phyloP scores from a whole-genome alignment of 257 asterid species.

The Salvia splendens region DNA sequence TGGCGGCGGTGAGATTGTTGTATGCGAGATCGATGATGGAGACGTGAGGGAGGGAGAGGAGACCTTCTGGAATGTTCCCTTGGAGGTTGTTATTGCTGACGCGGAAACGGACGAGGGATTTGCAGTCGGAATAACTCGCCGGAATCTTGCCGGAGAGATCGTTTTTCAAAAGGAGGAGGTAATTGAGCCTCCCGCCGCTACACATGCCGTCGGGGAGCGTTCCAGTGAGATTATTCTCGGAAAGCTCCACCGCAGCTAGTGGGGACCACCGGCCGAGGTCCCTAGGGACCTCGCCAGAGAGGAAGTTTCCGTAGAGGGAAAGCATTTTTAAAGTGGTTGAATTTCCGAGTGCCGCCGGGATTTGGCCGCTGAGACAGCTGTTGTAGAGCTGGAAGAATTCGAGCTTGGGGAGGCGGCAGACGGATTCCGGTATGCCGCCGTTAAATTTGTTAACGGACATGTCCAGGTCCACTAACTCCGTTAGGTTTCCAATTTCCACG shows the following conservation, averaged over 20 bases:
- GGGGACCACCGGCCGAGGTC: conserved; percentile 63
- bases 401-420: conserved; percentile 79
- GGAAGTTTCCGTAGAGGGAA: conserved; percentile 71
- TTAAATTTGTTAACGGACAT: conserved; percentile 74
- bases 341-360: conserved; percentile 62
- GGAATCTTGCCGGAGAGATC: conserved; percentile 69
- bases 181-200: conserved; percentile 59
- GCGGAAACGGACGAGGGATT: conserved; percentile 72
- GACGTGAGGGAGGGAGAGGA: conserved; percentile 69
- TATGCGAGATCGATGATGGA: conserved; percentile 71
- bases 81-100: conserved; percentile 58
- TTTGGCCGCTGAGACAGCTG: conserved; percentile 63
- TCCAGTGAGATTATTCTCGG: conserved; percentile 80
- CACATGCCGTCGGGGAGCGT: conserved; percentile 66
- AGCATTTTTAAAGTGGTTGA: conserved; percentile 54
- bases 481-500: conserved; percentile 71
- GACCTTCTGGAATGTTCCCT: conserved; percentile 67
- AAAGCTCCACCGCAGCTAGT: conserved; percentile 63
- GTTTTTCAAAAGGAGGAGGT: conserved; percentile 67
- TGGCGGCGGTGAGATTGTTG: conserved; percentile 59
- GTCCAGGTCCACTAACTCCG: conserved; percentile 65
- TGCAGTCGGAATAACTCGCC: conserved; percentile 59
- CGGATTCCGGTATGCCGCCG: conserved; percentile 66
- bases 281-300: conserved; percentile 75
- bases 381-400: conserved; percentile 72